Percentiles rank a stretch among this genome's conserved stretches.
These are phyloP conservation scores for Fusarium poae DNA, from an alignment of 2,329 filamentous ascomycete species.

Conservation along the genomic window DNA sequence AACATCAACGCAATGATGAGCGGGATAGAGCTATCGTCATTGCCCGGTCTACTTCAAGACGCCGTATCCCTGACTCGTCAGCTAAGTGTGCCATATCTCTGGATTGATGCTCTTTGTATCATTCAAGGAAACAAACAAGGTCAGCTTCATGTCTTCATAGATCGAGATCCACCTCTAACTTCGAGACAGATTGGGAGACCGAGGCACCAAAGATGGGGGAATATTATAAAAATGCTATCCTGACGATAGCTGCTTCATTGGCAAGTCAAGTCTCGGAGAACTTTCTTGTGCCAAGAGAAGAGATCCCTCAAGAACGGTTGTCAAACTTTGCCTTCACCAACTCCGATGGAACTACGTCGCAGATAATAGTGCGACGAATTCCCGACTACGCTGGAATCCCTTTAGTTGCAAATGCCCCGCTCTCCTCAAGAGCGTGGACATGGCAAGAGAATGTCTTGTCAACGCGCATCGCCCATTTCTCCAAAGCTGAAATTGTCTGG, in stretches of 20 bases:
- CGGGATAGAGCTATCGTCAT: not conserved
- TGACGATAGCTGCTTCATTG: not conserved
- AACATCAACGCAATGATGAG: not conserved
- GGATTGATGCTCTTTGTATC: not conserved
- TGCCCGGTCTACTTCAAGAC: not conserved
- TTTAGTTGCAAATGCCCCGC: not conserved
- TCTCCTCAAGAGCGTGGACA: constrained; percentile 4
- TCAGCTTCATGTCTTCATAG: not conserved
- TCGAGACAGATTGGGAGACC: not conserved
- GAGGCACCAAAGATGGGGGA: not conserved
- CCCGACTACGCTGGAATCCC: constrained; percentile 5
- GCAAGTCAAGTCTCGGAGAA: not conserved
- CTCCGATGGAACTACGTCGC: not conserved
- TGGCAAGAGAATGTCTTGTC: constrained; percentile 4
- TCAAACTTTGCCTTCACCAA: not conserved
- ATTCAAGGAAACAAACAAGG: not conserved
- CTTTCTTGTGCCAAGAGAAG: not conserved
- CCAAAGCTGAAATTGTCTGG: not conserved
- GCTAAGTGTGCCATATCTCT: not conserved
- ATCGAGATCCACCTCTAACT: rapidly evolving
- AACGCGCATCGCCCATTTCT: constrained; percentile 1
- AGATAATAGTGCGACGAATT: not conserved
- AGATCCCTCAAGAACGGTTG: not conserved
- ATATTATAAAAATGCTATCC: not conserved
- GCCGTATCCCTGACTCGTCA: not conserved